Evolutionary conservation across 176 grass and related monocot species (phyloP).

Genomic region (Lolium perenne): DNA sequence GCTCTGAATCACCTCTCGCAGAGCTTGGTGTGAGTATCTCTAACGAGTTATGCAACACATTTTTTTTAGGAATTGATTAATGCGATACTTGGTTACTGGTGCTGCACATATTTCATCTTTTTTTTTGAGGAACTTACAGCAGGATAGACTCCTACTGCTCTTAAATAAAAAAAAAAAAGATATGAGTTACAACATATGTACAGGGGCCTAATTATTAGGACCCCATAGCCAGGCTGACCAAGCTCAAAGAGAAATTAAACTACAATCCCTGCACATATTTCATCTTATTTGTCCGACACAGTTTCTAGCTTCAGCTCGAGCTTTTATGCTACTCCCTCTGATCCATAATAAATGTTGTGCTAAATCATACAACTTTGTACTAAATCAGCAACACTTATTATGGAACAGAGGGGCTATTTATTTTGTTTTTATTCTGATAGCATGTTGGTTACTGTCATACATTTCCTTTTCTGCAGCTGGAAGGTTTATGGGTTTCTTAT

Average conservation of each 20-base stretch:
- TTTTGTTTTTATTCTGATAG: constrained; percentile 20
- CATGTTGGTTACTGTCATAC: constrained; percentile 12
- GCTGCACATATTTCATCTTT: neutral
- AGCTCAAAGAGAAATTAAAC: no score
- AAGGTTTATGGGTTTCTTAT: constrained; percentile 98
- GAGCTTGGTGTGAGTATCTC: constrained; percentile 78
- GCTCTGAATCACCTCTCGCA: constrained; percentile 77
- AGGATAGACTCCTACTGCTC: no score
- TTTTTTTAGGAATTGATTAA: neutral
- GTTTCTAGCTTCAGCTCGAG: neutral
- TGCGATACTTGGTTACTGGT: neutral
- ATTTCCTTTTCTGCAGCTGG: constrained; percentile 61
- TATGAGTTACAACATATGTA: no score
- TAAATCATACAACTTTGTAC: no score
- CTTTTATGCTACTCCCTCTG: neutral
- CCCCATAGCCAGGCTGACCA: no score
- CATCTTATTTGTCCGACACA: constrained; percentile 7
- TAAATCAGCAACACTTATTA: no score
- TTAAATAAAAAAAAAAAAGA: no score
- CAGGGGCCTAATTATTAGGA: no score
- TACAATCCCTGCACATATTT: neutral
- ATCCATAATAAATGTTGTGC: no score
- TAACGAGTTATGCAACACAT: neutral
- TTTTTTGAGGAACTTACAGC: no score
- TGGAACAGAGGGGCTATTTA: neutral